Evolutionary conservation across 1,284 basidiomycete genomes (phyloP).

Genomic region (Takashimella tepidaria): DNA sequence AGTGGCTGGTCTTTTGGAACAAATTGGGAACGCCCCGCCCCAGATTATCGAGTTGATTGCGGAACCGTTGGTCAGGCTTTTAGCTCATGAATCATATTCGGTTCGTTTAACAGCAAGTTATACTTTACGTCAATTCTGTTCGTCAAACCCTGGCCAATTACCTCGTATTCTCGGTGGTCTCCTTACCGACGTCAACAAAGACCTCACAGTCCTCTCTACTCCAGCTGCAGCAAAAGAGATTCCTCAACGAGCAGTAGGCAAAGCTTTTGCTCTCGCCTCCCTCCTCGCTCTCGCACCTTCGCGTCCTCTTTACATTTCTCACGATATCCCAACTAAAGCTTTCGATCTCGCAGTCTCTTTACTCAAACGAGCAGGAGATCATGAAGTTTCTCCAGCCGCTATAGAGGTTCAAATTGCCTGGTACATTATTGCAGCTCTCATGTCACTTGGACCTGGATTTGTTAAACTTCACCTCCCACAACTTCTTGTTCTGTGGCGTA

Average conservation of each 20-base stretch:
- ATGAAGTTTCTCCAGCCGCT: slow-evolving; percentile 73
- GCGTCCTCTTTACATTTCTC: slow-evolving; percentile 88
- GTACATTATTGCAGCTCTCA: slow-evolving; percentile 83
- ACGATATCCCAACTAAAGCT: slow-evolving; percentile 84
- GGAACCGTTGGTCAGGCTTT: slow-evolving; percentile 77
- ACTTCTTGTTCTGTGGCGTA: slow-evolving; percentile 90
- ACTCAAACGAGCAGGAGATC: slow-evolving; percentile 84
- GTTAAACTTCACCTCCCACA: slow-evolving; percentile 88
- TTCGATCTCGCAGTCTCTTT: slow-evolving; percentile 86
- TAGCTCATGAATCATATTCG: slow-evolving; percentile 80
- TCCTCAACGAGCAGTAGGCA: slow-evolving; percentile 69
- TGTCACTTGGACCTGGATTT: slow-evolving; percentile 90
- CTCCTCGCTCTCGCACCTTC: slow-evolving; percentile 80
- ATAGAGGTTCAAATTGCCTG: slow-evolving; percentile 92
- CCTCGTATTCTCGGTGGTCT: slow-evolving; percentile 76
- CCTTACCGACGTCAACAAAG: slow-evolving; percentile 70
- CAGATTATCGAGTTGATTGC: slow-evolving; percentile 83
- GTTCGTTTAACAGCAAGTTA: slow-evolving; percentile 81
- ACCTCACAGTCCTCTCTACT: slow-evolving; percentile 52
- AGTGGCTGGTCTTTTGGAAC: slow-evolving; percentile 75
- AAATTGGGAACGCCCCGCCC: slow-evolving; percentile 85
- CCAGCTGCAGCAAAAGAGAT: slow-evolving; percentile 70
- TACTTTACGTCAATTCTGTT: slow-evolving; percentile 84
- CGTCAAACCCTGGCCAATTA: slow-evolving; percentile 76
- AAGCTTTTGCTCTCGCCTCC: slow-evolving; percentile 80